Evolutionary conservation across 1,284 basidiomycete genomes (phyloP).

Genomic region (Marasmius fiardii): DNA sequence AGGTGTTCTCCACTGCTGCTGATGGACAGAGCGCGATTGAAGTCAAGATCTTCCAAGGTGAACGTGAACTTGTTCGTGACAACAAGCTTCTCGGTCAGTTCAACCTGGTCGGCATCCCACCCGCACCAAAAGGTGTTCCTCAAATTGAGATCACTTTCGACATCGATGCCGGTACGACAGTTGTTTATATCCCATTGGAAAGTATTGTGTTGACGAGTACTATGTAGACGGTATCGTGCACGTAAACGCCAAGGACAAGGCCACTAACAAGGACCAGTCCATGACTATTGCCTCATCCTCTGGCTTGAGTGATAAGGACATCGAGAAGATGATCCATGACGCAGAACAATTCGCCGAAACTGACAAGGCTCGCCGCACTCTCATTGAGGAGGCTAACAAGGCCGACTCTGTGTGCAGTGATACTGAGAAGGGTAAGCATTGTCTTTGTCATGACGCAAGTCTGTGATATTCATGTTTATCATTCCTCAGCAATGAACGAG

Average conservation of each 20-base stretch:
- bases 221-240: constrained; percentile 88
- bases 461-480: constrained; percentile 5
- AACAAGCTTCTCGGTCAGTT: constrained; percentile 99
- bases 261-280: constrained; percentile 95
- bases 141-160: constrained; percentile 99
- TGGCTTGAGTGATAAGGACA: constrained; percentile 94
- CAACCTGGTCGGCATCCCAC: constrained; percentile 97
- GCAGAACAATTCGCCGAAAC: constrained; percentile 91
- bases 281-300: constrained; percentile 98
- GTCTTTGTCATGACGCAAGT: background rate
- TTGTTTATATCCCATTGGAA: background rate
- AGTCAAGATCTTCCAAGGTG: constrained; percentile 98
- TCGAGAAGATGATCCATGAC: constrained; percentile 95
- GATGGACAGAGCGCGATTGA: constrained; percentile 96
- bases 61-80: constrained; percentile 95
- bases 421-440: constrained; percentile 85
- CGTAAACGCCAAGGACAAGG: constrained; percentile 96
- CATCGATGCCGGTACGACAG: constrained; percentile 83
- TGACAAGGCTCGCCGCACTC: constrained; percentile 83
- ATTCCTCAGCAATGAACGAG: constrained; percentile 83
- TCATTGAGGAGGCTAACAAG: constrained; percentile 98
- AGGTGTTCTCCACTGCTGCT: constrained; percentile 97
- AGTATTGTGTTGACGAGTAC: background rate
- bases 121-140: constrained; percentile 96
- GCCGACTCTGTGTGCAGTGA: constrained; percentile 93